Percentiles rank a stretch among this genome's conserved stretches.
phyloP scores from a whole-genome alignment of 1,284 basidiomycete genomes.

The Xerocomus minutiporus region DNA sequence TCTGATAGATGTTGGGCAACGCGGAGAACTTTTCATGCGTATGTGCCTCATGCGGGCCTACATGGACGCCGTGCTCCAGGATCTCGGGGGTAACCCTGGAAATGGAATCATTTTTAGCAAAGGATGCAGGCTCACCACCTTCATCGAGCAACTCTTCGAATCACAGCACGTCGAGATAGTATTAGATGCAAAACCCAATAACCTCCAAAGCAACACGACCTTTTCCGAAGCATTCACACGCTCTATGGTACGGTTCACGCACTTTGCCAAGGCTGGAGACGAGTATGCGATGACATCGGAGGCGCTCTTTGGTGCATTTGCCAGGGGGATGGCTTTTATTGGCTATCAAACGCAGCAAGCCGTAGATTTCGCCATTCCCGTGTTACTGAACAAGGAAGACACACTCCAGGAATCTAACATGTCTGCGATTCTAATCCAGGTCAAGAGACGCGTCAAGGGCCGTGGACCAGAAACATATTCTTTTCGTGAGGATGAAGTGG shows the following conservation, averaged over 20 bases:
- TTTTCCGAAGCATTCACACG: neutral
- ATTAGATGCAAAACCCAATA: neutral
- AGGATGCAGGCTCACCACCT: neutral
- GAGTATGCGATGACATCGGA: neutral
- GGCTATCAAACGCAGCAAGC: no score
- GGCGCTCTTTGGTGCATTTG: neutral
- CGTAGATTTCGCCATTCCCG: neutral
- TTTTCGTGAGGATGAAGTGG: neutral
- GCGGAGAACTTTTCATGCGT: conserved; percentile 1
- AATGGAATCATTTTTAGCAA: neutral
- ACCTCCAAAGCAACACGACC: neutral
- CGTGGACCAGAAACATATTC: no score
- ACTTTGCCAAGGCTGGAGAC: conserved; percentile 2
- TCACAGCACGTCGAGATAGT: neutral
- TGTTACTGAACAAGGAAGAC: neutral
- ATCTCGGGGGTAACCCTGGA: no score
- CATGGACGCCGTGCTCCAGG: neutral
- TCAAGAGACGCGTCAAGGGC: neutral
- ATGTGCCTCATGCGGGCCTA: neutral
- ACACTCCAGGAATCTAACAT: neutral
- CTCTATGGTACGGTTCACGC: conserved; percentile 2
- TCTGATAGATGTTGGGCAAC: conserved; percentile 1
- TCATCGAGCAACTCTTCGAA: neutral
- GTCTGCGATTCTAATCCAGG: neutral
- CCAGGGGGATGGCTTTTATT: no score